Base-by-base conservation (phyloP, 108 stramenopile species). In the Stephanodiscus triporus region DNA sequence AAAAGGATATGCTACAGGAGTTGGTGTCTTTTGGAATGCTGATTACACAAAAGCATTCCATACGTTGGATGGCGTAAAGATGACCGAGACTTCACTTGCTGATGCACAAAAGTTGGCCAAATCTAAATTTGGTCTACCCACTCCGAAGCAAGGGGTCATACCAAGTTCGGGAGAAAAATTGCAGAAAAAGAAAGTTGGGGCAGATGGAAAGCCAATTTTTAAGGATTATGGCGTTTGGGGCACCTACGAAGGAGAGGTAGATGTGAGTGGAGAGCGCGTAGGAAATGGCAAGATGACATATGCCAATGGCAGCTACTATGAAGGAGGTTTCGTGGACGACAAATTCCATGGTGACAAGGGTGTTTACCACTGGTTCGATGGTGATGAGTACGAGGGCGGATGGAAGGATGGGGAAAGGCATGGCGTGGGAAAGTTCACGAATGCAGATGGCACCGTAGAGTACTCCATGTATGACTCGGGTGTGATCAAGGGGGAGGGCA, bases 211-310 rank as follows among this genome's bases (percentile, higher is more conserved):
- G 51, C 55, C 63, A 10, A 45, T 63, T 59, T 77, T 66, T 43
- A 77, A 77, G 9, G 77, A 77, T 61, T n/a, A 70, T 36, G 77
- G 77, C 10, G 43, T 55, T 9, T 77, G 77, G 77, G 77, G 77
- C 19, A 64, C 69, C 2, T 77, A 77, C 37, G 27, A 63, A 0
- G 77, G 77, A 19, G 63, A 30, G 17, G 19, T 70, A 14, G 69
- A 77, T 34, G 7, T 16, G 19, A 54, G 56, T 66, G 69, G 68
- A 9, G 26, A 70, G 24, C 77, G 77, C 1, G 10, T 57, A 16
- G 77, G 77, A 16, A 43, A 57, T 24, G 77, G 77, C 9, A 77
- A 70, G 55, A 77, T 77, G 58, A 70, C 63, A 40, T 77, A 70
- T 51, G 55, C 47, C 22, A 45, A 43, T 38, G 77, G 77, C 0